Evolutionary conservation across 2,329 filamentous ascomycete species (phyloP).

Genomic region (Cryphonectria carpinicola): DNA sequence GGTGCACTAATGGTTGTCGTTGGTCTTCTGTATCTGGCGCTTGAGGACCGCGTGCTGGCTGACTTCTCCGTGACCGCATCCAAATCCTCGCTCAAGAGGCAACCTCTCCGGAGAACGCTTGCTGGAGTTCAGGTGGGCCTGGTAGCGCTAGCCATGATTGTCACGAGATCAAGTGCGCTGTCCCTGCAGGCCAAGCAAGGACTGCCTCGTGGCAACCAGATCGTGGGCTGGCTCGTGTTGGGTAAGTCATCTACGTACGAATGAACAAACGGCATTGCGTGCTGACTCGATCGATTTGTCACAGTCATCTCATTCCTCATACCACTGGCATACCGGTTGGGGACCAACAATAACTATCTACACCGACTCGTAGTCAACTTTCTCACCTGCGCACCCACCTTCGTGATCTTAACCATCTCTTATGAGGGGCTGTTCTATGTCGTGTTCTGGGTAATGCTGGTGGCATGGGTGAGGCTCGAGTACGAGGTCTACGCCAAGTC

Average conservation of each 20-base stretch:
- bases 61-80: slow-evolving; percentile 44
- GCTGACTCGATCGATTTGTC: slow-evolving; percentile 26
- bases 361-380: slow-evolving; percentile 89
- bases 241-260: slow-evolving; percentile 52
- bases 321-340: slow-evolving; percentile 79
- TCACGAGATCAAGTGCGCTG: slow-evolving; percentile 83
- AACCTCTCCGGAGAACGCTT: slow-evolving; percentile 59
- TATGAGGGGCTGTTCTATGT: slow-evolving; percentile 98
- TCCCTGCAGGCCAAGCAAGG: slow-evolving; percentile 85
- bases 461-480: slow-evolving; percentile 92
- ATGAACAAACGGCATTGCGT: slow-evolving; percentile 28
- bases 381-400: slow-evolving; percentile 88
- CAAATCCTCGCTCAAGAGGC: slow-evolving; percentile 35
- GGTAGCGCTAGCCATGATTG: slow-evolving; percentile 77
- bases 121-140: slow-evolving; percentile 78
- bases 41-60: slow-evolving; percentile 67
- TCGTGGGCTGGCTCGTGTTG: slow-evolving; percentile 81
- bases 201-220: slow-evolving; percentile 83
- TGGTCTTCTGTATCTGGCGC: slow-evolving; percentile 77
- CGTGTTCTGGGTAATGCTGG: slow-evolving; percentile 78
- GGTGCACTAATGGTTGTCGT: slow-evolving; percentile 77
- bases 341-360: slow-evolving; percentile 85
- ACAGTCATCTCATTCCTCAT: slow-evolving; percentile 74
- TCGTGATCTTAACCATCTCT: slow-evolving; percentile 94
- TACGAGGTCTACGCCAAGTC: slow-evolving; percentile 67